These are phyloP conservation scores for Stygiomarasmius scandens DNA, from an alignment of 1,284 basidiomycete species.

Conservation along the genomic window DNA sequence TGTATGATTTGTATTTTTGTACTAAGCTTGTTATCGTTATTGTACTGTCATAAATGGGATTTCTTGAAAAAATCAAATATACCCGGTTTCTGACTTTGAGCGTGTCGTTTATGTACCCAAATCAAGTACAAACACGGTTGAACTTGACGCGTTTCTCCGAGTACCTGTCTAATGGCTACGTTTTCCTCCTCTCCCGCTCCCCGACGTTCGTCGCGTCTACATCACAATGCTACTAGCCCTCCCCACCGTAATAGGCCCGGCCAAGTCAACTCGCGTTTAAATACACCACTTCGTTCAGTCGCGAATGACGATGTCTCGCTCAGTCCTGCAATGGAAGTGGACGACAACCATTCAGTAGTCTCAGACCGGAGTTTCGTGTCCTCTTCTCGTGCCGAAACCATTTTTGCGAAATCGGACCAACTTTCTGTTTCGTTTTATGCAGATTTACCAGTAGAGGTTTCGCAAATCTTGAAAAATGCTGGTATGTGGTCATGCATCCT, in stretches of 20 bases:
- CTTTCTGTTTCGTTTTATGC: constrained; percentile 70
- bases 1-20: not conserved
- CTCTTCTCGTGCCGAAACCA: constrained; percentile 41
- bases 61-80: not conserved
- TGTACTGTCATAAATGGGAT: constrained; percentile 4
- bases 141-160: constrained; percentile 1
- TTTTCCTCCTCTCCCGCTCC: constrained; percentile 57
- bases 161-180: constrained; percentile 40
- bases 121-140: not conserved
- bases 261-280: constrained; percentile 33
- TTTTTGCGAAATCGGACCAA: constrained; percentile 76
- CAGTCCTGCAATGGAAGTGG: constrained; percentile 65
- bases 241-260: constrained; percentile 35
- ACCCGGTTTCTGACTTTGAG: not conserved
- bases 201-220: constrained; percentile 44
- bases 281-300: constrained; percentile 35
- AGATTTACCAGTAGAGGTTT: constrained; percentile 71
- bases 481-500: constrained; percentile 43
- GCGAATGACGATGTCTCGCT: constrained; percentile 40
- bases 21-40: constrained; percentile 6
- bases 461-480: constrained; percentile 66
- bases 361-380: constrained; percentile 42
- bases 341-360: constrained; percentile 44
- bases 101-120: not conserved
- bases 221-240: constrained; percentile 41